A percentile compares a stretch with the other conserved stretches of the same genome.
Evolutionary conservation across 2,329 filamentous ascomycete species (phyloP).

Genomic region (Epichloe coenophiala): DNA sequence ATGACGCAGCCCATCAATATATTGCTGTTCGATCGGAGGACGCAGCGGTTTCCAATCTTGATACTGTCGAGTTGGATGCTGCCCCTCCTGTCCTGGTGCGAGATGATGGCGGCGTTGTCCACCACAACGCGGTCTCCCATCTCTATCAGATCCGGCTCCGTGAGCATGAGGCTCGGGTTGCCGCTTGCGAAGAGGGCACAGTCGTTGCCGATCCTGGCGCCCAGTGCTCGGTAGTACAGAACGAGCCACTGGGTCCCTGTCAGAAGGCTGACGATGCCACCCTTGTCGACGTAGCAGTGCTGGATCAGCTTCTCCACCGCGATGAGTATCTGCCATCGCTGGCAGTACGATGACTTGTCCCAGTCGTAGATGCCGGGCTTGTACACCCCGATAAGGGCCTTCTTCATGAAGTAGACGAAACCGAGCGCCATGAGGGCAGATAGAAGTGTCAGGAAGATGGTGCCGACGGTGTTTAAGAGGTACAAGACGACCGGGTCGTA

Average conservation of each 20-base stretch:
- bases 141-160: conserved; percentile 41
- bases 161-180: conserved; percentile 37
- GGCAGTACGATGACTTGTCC: conserved; percentile 44
- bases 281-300: conserved; percentile 34
- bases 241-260: conserved; percentile 39
- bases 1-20: conserved; percentile 39
- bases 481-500: conserved; percentile 26
- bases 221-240: conserved; percentile 38
- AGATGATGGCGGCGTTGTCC: conserved; percentile 41
- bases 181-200: conserved; percentile 42
- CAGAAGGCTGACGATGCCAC: conserved; percentile 34
- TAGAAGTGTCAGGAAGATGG: conserved; percentile 27
- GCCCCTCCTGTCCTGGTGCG: conserved; percentile 42
- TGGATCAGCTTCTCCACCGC: conserved; percentile 36
- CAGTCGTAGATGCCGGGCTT: conserved; percentile 40
- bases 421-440: conserved; percentile 29
- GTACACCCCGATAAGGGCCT: conserved; percentile 36
- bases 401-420: conserved; percentile 33
- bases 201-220: conserved; percentile 39
- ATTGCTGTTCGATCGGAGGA: conserved; percentile 36
- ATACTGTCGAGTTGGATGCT: conserved; percentile 41
- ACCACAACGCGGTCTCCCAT: conserved; percentile 39
- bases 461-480: conserved; percentile 23
- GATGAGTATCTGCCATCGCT: conserved; percentile 42
- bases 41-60: conserved; percentile 36